Evolutionary conservation across 2,329 filamentous ascomycete genomes (phyloP).

Genomic region (Fusarium sublunatum): DNA sequence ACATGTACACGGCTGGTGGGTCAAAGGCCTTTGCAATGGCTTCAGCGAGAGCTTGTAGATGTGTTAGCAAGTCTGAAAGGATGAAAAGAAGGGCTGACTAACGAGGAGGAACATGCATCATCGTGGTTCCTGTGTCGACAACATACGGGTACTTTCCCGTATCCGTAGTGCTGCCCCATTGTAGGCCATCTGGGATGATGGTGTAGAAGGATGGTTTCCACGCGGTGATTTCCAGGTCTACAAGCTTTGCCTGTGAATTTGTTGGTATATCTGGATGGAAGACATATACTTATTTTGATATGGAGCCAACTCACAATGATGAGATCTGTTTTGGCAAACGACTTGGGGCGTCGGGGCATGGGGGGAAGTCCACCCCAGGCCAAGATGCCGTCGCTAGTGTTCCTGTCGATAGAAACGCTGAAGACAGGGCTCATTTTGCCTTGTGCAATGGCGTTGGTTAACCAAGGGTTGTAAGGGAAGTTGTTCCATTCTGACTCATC

Average conservation of each 20-base stretch:
- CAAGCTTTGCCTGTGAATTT: conserved; percentile 57
- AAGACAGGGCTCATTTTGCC: conserved; percentile 59
- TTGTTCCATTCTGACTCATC: conserved; percentile 54
- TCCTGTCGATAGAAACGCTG: conserved; percentile 61
- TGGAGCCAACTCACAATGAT: conserved; percentile 55
- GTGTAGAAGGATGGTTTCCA: conserved; percentile 65
- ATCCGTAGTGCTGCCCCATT: conserved; percentile 57
- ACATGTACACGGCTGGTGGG: conserved; percentile 60
- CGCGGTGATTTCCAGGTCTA: conserved; percentile 51
- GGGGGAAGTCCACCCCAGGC: conserved; percentile 61
- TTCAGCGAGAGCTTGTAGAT: conserved; percentile 56
- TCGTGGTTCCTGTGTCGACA: conserved; percentile 64
- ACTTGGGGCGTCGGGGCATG: conserved; percentile 47
- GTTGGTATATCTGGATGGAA: conserved; percentile 1
- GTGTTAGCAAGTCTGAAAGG: not conserved
- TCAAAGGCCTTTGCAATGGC: conserved; percentile 60
- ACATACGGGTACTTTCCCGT: conserved; percentile 61
- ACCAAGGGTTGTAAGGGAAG: conserved; percentile 60
- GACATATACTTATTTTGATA: not conserved
- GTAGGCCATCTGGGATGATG: conserved; percentile 61
- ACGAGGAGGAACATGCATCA: conserved; percentile 63
- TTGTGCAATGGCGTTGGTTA: conserved; percentile 61
- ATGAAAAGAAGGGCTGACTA: conserved; percentile 36
- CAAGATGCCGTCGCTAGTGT: conserved; percentile 59
- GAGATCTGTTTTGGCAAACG: conserved; percentile 54